A percentile compares a stretch with the other conserved stretches of the same genome.
These are phyloP conservation scores for Diaporthe helianthi DNA, from an alignment of 2,329 filamentous ascomycete genomes.

Conservation along the genomic window DNA sequence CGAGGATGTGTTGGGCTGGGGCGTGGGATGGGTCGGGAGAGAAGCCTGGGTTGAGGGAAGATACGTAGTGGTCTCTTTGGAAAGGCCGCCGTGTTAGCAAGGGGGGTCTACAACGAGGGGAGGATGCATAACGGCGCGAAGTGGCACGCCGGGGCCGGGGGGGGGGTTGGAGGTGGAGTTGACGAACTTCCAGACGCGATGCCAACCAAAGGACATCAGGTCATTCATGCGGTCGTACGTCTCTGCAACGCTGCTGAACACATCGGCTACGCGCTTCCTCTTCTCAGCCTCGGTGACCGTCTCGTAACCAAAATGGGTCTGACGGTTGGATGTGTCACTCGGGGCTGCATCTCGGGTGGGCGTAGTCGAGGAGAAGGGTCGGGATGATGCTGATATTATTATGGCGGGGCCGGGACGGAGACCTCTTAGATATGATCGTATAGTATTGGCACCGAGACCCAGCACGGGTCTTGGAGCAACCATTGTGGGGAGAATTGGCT, in stretches of 20 bases:
- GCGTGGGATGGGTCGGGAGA: constrained; percentile 48
- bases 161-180: too few relatives aligned
- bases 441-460: constrained; percentile 19
- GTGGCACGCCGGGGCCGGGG: not conserved
- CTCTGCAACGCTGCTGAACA: constrained; percentile 94
- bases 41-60: constrained; percentile 84
- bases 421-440: constrained; percentile 25
- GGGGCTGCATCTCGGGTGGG: constrained; percentile 7
- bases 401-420: constrained; percentile 18
- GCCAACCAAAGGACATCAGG: constrained; percentile 96
- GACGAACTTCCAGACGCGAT: constrained; percentile 86
- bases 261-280: constrained; percentile 73
- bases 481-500: constrained; percentile 19
- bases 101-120: not conserved
- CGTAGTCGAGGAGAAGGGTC: constrained; percentile 26
- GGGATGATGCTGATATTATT: constrained; percentile 25
- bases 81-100: constrained; percentile 30
- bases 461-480: constrained; percentile 20
- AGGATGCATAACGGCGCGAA: not conserved
- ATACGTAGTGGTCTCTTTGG: constrained; percentile 84
- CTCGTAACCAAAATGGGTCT: constrained; percentile 91
- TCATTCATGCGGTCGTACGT: constrained; percentile 99
- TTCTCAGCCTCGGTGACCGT: constrained; percentile 85
- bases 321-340: constrained; percentile 52
- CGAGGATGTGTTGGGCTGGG: constrained; percentile 77